Evolutionary conservation across 2,329 filamentous ascomycete genomes (phyloP).

Genomic region (Thelonectria blattea): DNA sequence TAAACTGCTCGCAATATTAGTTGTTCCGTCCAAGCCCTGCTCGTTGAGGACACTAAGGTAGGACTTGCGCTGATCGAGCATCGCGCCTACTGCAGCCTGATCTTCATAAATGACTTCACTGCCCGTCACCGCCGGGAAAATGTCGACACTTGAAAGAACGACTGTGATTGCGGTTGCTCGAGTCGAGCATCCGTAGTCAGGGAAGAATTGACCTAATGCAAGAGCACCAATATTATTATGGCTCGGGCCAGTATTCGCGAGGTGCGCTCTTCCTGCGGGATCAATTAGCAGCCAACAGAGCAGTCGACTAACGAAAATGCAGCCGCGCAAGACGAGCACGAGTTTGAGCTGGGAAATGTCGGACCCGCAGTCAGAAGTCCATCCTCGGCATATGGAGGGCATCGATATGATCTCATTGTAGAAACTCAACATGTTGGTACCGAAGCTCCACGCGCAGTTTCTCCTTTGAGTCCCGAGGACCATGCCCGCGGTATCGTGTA

Average conservation of each 20-base stretch:
- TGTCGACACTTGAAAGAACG: constrained; percentile 1
- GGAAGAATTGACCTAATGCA: constrained; percentile 3
- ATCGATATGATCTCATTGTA: constrained; percentile 20
- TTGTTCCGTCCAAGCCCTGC: background rate
- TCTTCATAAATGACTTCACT: constrained; percentile 15
- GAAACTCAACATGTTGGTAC: constrained; percentile 15
- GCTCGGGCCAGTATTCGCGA: constrained; percentile 13
- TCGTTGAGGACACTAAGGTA: background rate
- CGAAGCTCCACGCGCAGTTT: constrained; percentile 7
- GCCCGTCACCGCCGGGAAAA: background rate
- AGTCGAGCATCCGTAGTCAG: background rate
- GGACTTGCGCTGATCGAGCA: constrained; percentile 10
- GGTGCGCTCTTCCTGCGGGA: constrained; percentile 1
- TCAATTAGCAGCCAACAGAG: background rate
- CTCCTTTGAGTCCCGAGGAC: constrained; percentile 21
- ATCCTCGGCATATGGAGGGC: constrained; percentile 18
- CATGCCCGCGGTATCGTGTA: constrained; percentile 10
- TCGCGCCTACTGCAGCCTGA: constrained; percentile 6
- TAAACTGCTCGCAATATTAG: background rate
- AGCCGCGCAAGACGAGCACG: constrained; percentile 23
- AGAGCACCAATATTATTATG: background rate
- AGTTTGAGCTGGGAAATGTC: constrained; percentile 13
- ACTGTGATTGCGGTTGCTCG: background rate
- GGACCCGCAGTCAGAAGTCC: constrained; percentile 12
- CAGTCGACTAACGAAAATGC: constrained; percentile 3